These are phyloP conservation scores for Leishmania guyanensis DNA, from an alignment of 208 protist genomes.

Conservation along the genomic window DNA sequence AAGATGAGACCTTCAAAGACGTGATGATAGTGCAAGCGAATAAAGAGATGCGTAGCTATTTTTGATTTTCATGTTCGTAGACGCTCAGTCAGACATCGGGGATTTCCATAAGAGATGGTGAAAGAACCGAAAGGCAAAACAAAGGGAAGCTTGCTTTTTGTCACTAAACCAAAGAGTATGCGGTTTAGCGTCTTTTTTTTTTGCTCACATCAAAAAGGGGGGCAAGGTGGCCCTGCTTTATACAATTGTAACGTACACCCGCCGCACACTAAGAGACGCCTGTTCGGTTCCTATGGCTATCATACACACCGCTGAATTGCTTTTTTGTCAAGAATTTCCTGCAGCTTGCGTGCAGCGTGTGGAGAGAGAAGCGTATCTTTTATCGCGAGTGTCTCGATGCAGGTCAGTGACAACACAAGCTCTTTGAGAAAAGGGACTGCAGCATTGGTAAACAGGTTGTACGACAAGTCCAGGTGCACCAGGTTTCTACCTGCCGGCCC, in stretches of 20 bases:
- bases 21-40: background rate
- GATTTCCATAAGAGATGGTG: background rate
- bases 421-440: slow-evolving; percentile 23
- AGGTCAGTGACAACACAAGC: slow-evolving; percentile 16
- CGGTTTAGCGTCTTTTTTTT: background rate
- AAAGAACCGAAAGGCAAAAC: background rate
- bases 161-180: background rate
- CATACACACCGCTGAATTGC: background rate
- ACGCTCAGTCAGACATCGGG: background rate
- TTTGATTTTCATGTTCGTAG: background rate
- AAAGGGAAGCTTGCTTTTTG: background rate
- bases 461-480: slow-evolving; percentile 42
- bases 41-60: background rate
- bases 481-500: slow-evolving; percentile 30
- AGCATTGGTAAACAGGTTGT: slow-evolving; percentile 44
- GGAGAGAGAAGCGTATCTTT: slow-evolving; percentile 29
- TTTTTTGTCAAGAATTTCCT: background rate
- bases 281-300: background rate
- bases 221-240: background rate
- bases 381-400: slow-evolving; percentile 23
- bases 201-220: background rate
- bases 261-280: background rate
- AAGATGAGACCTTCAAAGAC: background rate
- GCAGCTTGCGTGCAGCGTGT: background rate
- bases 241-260: background rate